Conservation (phyloP, 2,329 filamentous ascomycete species). For the Aspergillus sp. region DNA sequence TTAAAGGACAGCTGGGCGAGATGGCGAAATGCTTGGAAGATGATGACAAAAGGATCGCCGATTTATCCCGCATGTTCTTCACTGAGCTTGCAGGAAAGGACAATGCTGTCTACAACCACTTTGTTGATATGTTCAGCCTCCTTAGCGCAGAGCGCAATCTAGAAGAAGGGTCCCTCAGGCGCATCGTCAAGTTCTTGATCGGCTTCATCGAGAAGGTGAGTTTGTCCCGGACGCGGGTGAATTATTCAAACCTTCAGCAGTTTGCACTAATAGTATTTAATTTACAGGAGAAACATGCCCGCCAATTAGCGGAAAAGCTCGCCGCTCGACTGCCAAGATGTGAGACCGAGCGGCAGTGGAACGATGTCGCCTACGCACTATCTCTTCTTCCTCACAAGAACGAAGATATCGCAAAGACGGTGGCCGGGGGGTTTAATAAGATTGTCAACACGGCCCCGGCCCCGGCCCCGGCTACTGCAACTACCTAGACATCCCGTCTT, state of each 20-base stretch:
- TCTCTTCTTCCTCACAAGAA: constrained; percentile 76
- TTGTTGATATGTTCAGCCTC: constrained; percentile 97
- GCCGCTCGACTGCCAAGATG: constrained; percentile 81
- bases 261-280: background rate
- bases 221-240: background rate
- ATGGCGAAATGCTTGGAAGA: constrained; percentile 99
- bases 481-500: constrained; percentile 46
- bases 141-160: constrained; percentile 78
- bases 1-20: constrained; percentile 96
- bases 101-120: constrained; percentile 98
- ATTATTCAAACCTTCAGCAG: background rate
- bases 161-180: constrained; percentile 79
- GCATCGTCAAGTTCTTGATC: constrained; percentile 88
- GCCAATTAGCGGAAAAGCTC: constrained; percentile 88
- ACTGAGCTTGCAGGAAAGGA: constrained; percentile 96
- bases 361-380: constrained; percentile 90
- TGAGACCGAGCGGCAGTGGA: constrained; percentile 94
- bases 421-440: constrained; percentile 55
- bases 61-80: constrained; percentile 97
- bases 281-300: constrained; percentile 87
- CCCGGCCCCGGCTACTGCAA: constrained; percentile 38
- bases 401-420: constrained; percentile 46
- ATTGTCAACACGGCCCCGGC: constrained; percentile 56
- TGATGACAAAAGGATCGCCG: constrained; percentile 88
- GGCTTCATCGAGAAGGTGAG: constrained; percentile 95